Conservation (phyloP, 345 rosid species). For the rapeseed (Brassica napus) region DNA sequence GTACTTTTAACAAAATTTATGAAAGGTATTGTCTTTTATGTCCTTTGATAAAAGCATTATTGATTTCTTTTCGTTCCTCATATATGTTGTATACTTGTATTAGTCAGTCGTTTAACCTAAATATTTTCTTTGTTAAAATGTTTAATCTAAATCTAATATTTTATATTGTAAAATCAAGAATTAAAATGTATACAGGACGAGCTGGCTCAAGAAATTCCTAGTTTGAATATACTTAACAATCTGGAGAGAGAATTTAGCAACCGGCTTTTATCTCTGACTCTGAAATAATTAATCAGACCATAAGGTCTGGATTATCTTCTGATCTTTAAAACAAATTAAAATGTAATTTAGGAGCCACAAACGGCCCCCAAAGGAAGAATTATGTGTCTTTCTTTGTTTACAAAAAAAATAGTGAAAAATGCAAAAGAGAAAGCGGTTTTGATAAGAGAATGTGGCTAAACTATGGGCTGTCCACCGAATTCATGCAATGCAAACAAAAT, state of each 20-base stretch:
- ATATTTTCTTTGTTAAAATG: not conserved
- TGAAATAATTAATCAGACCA: too few relatives aligned
- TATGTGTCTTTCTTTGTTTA: constrained; percentile 1
- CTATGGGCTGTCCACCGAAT: constrained; percentile 42
- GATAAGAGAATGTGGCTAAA: constrained; percentile 20
- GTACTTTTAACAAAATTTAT: too few relatives aligned
- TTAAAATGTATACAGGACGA: too few relatives aligned
- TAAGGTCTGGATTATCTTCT: too few relatives aligned
- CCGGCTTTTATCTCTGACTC: too few relatives aligned
- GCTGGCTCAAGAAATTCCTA: too few relatives aligned
- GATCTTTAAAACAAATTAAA: not conserved
- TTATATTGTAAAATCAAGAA: not conserved
- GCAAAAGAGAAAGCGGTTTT: constrained; percentile 33
- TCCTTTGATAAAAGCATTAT: too few relatives aligned
- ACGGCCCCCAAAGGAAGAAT: constrained; percentile 35
- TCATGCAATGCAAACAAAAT: constrained; percentile 43
- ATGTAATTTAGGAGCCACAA: not conserved
- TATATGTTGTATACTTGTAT: not conserved
- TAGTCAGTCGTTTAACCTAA: not conserved
- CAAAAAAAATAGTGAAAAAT: not conserved
- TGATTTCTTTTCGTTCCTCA: too few relatives aligned
- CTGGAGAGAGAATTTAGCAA: too few relatives aligned
- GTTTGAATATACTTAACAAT: too few relatives aligned
- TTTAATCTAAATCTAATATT: not conserved
- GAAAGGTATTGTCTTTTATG: too few relatives aligned